Percentiles rank a stretch among this genome's conserved stretches.
These are phyloP conservation scores for Coemansia brasiliensis DNA, from an alignment of 192 early-diverging fungal species.

Conservation along the genomic window DNA sequence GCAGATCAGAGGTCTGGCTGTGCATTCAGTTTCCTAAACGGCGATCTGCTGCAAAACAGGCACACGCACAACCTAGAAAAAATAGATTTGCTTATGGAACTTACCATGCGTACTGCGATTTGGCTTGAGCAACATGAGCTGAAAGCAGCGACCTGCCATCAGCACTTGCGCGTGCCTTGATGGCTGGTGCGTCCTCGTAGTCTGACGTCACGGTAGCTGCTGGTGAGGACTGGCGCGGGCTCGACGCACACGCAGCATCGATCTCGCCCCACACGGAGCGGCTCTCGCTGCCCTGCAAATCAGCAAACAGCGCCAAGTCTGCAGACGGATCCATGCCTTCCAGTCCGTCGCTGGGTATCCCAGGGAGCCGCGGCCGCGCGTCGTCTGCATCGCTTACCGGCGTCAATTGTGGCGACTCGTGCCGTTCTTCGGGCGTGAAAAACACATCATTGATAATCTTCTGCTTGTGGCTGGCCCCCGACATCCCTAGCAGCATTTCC, in stretches of 20 bases:
- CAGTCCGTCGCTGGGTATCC: slow-evolving; percentile 35
- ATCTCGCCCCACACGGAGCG: slow-evolving; percentile 49
- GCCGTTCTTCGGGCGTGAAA: slow-evolving; percentile 50
- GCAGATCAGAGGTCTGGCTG: slow-evolving; percentile 2
- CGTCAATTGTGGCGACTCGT: slow-evolving; percentile 45
- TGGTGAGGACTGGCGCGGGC: slow-evolving; percentile 51
- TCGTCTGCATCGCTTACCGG: slow-evolving; percentile 51
- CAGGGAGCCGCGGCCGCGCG: slow-evolving; percentile 26
- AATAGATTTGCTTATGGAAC: slow-evolving; percentile 4
- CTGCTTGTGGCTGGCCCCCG: slow-evolving; percentile 22
- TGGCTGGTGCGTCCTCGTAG: slow-evolving; percentile 11
- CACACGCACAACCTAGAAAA: slow-evolving; percentile 1
- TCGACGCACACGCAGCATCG: slow-evolving; percentile 27
- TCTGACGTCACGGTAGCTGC: slow-evolving; percentile 48
- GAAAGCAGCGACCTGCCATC: slow-evolving; percentile 24
- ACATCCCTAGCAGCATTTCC: slow-evolving; percentile 43
- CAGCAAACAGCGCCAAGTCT: slow-evolving; percentile 52
- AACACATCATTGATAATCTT: slow-evolving; percentile 57
- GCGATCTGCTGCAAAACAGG: slow-evolving; percentile 2
- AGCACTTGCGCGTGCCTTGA: background rate
- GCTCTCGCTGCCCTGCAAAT: slow-evolving; percentile 25
- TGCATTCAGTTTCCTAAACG: slow-evolving; percentile 8
- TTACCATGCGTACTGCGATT: slow-evolving; percentile 51
- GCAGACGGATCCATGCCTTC: slow-evolving; percentile 37
- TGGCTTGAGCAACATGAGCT: slow-evolving; percentile 51